Evolutionary conservation across 306 rosid species (phyloP), one percentile per base, ranked within the genome.

Genomic region (Sicyos baderoa): DNA sequence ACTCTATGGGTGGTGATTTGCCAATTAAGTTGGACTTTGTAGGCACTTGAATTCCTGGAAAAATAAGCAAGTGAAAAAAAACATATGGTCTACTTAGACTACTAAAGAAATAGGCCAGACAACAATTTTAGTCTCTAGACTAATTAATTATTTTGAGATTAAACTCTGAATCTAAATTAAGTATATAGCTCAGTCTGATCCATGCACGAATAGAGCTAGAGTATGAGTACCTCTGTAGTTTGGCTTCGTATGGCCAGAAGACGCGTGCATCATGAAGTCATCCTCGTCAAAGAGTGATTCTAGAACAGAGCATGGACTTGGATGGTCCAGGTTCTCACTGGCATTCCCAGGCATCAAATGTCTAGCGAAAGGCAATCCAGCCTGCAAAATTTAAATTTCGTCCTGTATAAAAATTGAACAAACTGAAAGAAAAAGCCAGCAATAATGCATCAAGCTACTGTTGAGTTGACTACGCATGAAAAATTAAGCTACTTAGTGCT

Each of bases 1-100:
- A 94, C 84, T 79, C 99, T 81, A 94, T 93, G 32, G 82, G 99
- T 40, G 97, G 99, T 53, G 99, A 90, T 75, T 93, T 93, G 90
- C 90, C 99, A 57, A 94, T 90, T 76, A 90, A 88, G 75, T 86
- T 93, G 52, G 88, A 88, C 86, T 78, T 94, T 0, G 75, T 64
- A 5, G 72, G 54, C 32, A 35, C 67, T 18, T 7, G 44, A 66
- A 80, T 74, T 76, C 88, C 99, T 87, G 21, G 59, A 72, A 32
- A 54, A 67, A 40, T 51, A 74, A 9, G 75, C 16, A 17, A 71
- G 25, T 74, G 45, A 56, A 11, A 45, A 55, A 44, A 44, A 47
- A 42, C 6, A 66, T 66, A 40, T 40, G 6, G 12, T 0, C 45
- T 37, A 66, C 40, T 44, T 65, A 65, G 6, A 65, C 12, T 21